phyloP scores from a whole-genome alignment of 495 filamentous ascomycete genomes.

The Astrocystis sublimbata region DNA sequence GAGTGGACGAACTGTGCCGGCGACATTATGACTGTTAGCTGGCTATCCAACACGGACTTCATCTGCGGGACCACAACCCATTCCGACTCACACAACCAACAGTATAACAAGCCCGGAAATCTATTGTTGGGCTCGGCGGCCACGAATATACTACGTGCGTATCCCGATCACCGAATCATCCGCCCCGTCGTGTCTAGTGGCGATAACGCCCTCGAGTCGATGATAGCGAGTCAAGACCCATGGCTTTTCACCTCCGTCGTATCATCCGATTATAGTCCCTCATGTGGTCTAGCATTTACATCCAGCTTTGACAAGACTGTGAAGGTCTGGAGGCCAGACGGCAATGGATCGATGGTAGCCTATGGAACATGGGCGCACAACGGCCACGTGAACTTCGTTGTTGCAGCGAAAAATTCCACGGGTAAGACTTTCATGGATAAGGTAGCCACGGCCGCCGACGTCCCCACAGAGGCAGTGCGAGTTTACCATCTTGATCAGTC shows the following conservation, averaged over 20 bases:
- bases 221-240: slow-evolving; percentile 65
- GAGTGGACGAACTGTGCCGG: slow-evolving; percentile 59
- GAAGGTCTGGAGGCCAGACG: slow-evolving; percentile 71
- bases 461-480: slow-evolving; percentile 46
- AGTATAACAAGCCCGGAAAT: slow-evolving; percentile 82
- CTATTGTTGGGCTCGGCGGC: slow-evolving; percentile 68
- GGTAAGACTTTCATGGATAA: no score
- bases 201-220: slow-evolving; percentile 56
- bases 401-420: slow-evolving; percentile 52
- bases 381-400: slow-evolving; percentile 71
- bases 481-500: slow-evolving; percentile 46
- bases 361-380: slow-evolving; percentile 61
- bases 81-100: slow-evolving; percentile 72
- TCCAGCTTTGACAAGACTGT: slow-evolving; percentile 80
- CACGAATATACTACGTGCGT: slow-evolving; percentile 57
- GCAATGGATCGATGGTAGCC: slow-evolving; percentile 39
- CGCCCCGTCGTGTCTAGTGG: slow-evolving; percentile 54
- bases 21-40: slow-evolving; percentile 59
- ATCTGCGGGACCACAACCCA: slow-evolving; percentile 71
- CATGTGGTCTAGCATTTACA: slow-evolving; percentile 63
- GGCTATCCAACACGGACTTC: slow-evolving; percentile 54
- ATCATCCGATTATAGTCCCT: slow-evolving; percentile 66
- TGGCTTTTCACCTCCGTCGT: slow-evolving; percentile 77
- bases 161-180: slow-evolving; percentile 67
- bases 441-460: slow-evolving; percentile 56